These are phyloP conservation scores for Phytophthora hybrid DNA, from an alignment of 352 stramenopile genomes.

Conservation along the genomic window DNA sequence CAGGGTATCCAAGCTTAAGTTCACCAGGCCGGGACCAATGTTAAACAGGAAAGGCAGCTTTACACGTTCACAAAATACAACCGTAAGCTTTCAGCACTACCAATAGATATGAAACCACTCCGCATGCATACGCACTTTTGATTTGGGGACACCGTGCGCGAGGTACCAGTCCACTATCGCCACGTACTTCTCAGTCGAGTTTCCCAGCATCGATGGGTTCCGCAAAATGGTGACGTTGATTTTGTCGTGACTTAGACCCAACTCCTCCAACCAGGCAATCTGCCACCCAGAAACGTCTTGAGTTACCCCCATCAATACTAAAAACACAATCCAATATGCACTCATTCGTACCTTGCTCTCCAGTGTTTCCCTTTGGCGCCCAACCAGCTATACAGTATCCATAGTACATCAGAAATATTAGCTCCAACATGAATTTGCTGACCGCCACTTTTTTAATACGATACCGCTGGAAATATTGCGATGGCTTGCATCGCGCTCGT, in stretches of 20 bases:
- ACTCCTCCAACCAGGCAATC: conserved; percentile 10
- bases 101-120: neutral
- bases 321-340: neutral
- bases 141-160: neutral
- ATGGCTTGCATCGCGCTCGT: too few relatives aligned
- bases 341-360: conserved; percentile 10
- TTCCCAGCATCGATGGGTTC: conserved; percentile 10
- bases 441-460: too few relatives aligned
- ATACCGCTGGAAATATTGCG: too few relatives aligned
- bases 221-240: conserved; percentile 16
- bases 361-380: neutral
- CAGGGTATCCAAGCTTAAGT: neutral
- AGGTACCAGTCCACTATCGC: conserved; percentile 19
- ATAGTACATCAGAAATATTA: too few relatives aligned
- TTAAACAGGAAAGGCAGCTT: neutral
- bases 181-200: conserved; percentile 13
- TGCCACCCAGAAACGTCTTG: neutral
- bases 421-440: too few relatives aligned
- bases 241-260: conserved; percentile 18
- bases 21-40: neutral
- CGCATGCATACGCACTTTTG: neutral
- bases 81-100: neutral
- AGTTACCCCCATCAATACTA: neutral
- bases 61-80: too few relatives aligned
- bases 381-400: neutral